Evolutionary conservation across 73 alveolate genomes (phyloP), one percentile per base, ranked within the genome.

Genomic region (Symbiodinium pilosum): DNA sequence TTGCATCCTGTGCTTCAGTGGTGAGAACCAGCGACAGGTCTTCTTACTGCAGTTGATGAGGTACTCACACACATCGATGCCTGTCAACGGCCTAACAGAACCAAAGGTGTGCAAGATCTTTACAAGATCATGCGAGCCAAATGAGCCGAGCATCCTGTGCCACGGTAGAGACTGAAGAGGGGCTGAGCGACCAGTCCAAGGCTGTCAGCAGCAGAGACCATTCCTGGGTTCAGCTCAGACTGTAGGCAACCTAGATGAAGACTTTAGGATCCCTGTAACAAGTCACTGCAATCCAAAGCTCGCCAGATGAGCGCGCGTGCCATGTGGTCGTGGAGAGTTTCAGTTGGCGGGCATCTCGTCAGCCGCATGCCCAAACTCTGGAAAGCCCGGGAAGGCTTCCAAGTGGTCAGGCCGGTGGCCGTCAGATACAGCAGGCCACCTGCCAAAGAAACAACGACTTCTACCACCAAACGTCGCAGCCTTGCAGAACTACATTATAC

Each of bases 401-500:
- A 38, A 34, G 94, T 18, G 6, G 94, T 56, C 39, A 87, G 42
- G 24, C 94, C 94, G 39, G 94, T 87, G 43, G 85, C 84, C 12
- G 94, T 41, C 64, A 87, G 40, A 32, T 87, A 87, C 43, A 87
- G 84, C 85, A 87, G 38, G 43, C 94, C 94, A 7, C 94, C 94
- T 87, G n/a, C n/a, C n/a, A n/a, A n/a, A n/a, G 85, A 26, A 36
- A 47, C 14, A 14, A 9, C 59, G 14, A 14, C 6, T 14, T 47
- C 59, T 14, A 47, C 6, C 59, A 14, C 14, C 21, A 47, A 47
- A 14, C 6, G 59, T 14, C 14, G 59, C 6, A 47, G 14, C 14
- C 59, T 47, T 47, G 59, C 59, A 9, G 59, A 6, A 47, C 14
- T 6, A 47, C 6, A 47, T 9, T 47, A 14, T 14, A 47, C 21